Evolutionary conservation across 2,329 filamentous ascomycete species (phyloP).

Genomic region (Cercospora beticola): DNA sequence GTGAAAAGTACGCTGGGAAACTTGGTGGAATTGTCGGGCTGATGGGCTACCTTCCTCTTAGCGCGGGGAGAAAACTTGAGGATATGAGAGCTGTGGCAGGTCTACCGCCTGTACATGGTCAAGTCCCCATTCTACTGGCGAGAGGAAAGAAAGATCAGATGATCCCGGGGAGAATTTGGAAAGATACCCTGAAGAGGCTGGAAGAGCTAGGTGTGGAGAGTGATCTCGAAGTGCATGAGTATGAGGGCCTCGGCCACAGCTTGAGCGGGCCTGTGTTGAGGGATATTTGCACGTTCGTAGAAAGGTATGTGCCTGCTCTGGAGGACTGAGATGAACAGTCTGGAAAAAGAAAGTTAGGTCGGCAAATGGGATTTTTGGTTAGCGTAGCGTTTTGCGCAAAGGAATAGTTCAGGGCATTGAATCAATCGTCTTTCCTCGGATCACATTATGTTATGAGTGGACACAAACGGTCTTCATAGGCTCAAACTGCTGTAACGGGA

Average conservation of each 20-base stretch:
- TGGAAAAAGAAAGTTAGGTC: background rate
- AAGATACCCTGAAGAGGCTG: constrained; percentile 45
- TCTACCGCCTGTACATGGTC: constrained; percentile 37
- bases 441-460: background rate
- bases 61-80: constrained; percentile 34
- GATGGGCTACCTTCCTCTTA: constrained; percentile 50
- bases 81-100: constrained; percentile 41
- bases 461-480: background rate
- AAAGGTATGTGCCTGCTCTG: constrained; percentile 43
- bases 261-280: constrained; percentile 46
- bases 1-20: constrained; percentile 40
- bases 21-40: constrained; percentile 46
- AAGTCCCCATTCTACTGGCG: constrained; percentile 48
- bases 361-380: background rate
- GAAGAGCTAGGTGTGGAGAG: constrained; percentile 42
- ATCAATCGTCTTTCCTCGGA: background rate
- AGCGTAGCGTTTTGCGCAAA: background rate
- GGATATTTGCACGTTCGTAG: constrained; percentile 47
- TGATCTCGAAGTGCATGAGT: constrained; percentile 45
- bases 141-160: constrained; percentile 51
- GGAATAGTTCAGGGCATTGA: background rate
- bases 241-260: constrained; percentile 51
- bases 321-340: constrained; percentile 28
- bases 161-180: constrained; percentile 47
- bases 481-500: background rate